Conservation (phyloP, 192 early-diverging fungal species). For the Gryganskiella cystojenkinii region DNA sequence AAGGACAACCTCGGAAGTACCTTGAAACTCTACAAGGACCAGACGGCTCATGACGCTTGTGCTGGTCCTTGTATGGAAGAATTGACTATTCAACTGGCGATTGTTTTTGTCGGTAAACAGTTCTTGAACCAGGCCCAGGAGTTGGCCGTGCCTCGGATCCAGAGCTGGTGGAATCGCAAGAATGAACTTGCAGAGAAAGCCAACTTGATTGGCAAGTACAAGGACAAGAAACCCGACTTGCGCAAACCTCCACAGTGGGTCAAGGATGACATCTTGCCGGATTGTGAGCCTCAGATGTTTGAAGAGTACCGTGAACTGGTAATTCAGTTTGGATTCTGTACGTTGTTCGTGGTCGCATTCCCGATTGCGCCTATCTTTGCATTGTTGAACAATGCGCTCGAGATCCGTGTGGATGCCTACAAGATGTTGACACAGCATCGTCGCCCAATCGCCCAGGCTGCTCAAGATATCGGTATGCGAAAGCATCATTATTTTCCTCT, state of each 20-base stretch:
- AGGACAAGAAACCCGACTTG: slow-evolving; percentile 22
- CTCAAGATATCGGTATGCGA: slow-evolving; percentile 55
- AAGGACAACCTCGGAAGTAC: slow-evolving; percentile 22
- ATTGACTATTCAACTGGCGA: slow-evolving; percentile 67
- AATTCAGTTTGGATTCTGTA: slow-evolving; percentile 77
- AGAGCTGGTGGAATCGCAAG: slow-evolving; percentile 42
- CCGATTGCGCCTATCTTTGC: slow-evolving; percentile 78
- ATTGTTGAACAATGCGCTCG: slow-evolving; percentile 65
- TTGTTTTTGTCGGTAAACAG: slow-evolving; percentile 71
- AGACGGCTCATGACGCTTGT: not conserved
- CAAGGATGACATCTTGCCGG: slow-evolving; percentile 55
- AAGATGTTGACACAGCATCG: slow-evolving; percentile 49
- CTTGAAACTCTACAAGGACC: not conserved
- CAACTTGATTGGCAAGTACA: slow-evolving; percentile 24
- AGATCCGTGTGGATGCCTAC: slow-evolving; percentile 68
- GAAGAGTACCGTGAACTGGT: slow-evolving; percentile 60
- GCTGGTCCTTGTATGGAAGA: slow-evolving; percentile 60
- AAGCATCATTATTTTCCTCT: too few species aligned
- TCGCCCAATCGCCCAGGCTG: slow-evolving; percentile 36
- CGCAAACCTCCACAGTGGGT: slow-evolving; percentile 56
- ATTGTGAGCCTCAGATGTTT: slow-evolving; percentile 47
- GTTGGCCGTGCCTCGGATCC: slow-evolving; percentile 56
- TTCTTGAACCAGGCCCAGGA: slow-evolving; percentile 59
- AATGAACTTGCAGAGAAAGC: slow-evolving; percentile 37
- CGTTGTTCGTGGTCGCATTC: slow-evolving; percentile 72